Evolutionary conservation across 1,284 basidiomycete species (phyloP).

Genomic region (Veloporphyrellus conicus): DNA sequence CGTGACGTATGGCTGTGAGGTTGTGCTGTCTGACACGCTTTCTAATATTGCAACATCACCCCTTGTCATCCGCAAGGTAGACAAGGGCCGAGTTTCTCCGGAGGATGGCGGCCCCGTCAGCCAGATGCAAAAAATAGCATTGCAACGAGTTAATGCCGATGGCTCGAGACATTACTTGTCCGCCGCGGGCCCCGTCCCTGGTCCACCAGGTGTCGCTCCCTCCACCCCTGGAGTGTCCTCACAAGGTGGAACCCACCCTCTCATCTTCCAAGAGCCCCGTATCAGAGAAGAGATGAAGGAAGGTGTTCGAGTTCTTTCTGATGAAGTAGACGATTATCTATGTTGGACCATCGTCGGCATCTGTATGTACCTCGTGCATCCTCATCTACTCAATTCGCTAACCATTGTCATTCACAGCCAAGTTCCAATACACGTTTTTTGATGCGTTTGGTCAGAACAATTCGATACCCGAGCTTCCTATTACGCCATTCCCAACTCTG

Average conservation of each 20-base stretch:
- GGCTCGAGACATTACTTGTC: conserved; percentile 78
- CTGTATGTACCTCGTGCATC: conserved; percentile 53
- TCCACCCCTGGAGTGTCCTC: conserved; percentile 65
- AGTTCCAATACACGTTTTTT: conserved; percentile 93
- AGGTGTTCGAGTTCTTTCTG: conserved; percentile 61
- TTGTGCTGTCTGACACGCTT: conserved; percentile 79
- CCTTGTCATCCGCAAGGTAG: conserved; percentile 86
- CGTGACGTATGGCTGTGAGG: conserved; percentile 88
- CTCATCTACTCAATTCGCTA: conserved; percentile 15
- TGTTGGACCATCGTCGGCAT: conserved; percentile 97
- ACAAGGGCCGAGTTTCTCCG: conserved; percentile 78
- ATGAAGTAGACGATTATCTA: conserved; percentile 90
- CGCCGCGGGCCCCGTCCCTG: conserved; percentile 76
- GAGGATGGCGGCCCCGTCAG: conserved; percentile 89
- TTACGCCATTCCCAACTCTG: conserved; percentile 86
- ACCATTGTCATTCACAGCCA: conserved; percentile 48
- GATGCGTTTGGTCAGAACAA: conserved; percentile 79
- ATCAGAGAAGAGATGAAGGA: conserved; percentile 73
- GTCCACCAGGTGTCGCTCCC: conserved; percentile 61
- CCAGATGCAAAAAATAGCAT: conserved; percentile 93
- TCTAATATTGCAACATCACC: conserved; percentile 84
- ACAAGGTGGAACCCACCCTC: conserved; percentile 73
- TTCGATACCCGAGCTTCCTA: conserved; percentile 69
- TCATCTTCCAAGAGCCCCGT: conserved; percentile 73
- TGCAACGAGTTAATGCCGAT: conserved; percentile 79